Conservation (phyloP, 208 protist species). For the Leishmania braziliensis region DNA sequence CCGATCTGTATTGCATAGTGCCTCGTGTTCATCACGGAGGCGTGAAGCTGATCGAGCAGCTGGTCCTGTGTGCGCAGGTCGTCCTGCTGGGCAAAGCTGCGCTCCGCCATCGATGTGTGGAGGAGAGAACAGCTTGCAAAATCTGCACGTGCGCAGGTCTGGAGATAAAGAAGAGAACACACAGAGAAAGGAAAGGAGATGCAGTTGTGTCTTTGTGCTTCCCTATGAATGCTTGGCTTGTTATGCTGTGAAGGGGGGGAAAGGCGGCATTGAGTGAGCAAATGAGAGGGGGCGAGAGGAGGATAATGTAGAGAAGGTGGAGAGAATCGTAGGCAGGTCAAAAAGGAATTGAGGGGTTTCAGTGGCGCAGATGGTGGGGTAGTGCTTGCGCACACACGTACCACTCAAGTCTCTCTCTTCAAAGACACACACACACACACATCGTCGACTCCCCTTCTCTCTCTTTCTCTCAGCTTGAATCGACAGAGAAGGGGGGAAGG, state of each 20-base stretch:
- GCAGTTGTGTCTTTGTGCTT: not conserved
- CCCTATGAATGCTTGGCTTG: not conserved
- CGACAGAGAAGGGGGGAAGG: not conserved
- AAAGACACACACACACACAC: not conserved
- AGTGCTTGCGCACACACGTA: not conserved
- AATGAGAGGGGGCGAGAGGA: not conserved
- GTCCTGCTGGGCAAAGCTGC: conserved; percentile 19
- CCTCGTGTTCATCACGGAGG: conserved; percentile 82
- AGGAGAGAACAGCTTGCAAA: not conserved
- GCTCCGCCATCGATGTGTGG: conserved; percentile 9
- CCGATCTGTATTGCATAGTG: conserved; percentile 82
- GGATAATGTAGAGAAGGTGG: not conserved
- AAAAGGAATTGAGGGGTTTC: not conserved
- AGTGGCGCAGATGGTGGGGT: not conserved
- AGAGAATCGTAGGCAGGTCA: not conserved
- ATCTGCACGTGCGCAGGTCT: not conserved
- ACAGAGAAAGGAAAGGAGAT: not conserved
- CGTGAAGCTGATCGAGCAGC: conserved; percentile 84
- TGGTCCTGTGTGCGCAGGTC: conserved; percentile 65
- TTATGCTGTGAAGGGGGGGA: not conserved
- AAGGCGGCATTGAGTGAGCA: not conserved
- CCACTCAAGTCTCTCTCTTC: not conserved
- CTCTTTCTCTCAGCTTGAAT: too few species aligned
- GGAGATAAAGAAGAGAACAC: not conserved
- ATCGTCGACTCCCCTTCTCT: too few species aligned